These are phyloP conservation scores for Sphagnum tenellum DNA, from an alignment of 225 moss, liverwort and hornwort species.

Conservation along the genomic window DNA sequence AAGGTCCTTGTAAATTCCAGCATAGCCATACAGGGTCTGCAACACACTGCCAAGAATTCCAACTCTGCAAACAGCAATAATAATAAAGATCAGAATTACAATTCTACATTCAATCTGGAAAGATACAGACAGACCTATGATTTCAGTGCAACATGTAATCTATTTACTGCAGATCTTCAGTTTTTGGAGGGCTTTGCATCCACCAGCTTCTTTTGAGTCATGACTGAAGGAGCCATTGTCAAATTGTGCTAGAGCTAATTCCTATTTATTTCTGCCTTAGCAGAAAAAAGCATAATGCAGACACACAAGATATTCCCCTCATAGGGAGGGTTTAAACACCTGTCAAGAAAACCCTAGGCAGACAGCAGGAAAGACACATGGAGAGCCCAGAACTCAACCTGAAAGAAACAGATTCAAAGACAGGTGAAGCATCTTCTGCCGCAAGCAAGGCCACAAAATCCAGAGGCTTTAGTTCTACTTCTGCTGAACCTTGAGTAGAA, in stretches of 20 bases:
- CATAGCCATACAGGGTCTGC: constrained; percentile 61
- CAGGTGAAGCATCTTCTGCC: constrained; percentile 43
- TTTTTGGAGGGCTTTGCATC: too few relatives aligned
- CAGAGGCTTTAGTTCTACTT: constrained; percentile 39
- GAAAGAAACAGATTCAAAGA: constrained; percentile 53
- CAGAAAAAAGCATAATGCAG: too few relatives aligned
- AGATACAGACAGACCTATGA: too few relatives aligned
- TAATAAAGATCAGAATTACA: too few relatives aligned
- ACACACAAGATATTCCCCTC: too few relatives aligned
- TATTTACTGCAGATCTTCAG: too few relatives aligned
- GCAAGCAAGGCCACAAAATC: constrained; percentile 62
- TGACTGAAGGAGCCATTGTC: neutral
- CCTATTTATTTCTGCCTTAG: neutral
- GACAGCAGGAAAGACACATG: neutral
- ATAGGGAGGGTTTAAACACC: too few relatives aligned
- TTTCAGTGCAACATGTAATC: too few relatives aligned
- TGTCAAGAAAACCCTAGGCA: too few relatives aligned
- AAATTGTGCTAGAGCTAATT: neutral
- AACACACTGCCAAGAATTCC: constrained; percentile 66
- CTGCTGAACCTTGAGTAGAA: constrained; percentile 18
- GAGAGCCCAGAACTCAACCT: constrained; percentile 33
- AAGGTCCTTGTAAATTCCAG: constrained; percentile 45
- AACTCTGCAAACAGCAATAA: constrained; percentile 26
- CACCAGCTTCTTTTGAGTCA: neutral
- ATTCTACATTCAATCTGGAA: too few relatives aligned